phyloP scores from a whole-genome alignment of 225 moss, liverwort and hornwort genomes.

The Physcomitrium patens region DNA sequence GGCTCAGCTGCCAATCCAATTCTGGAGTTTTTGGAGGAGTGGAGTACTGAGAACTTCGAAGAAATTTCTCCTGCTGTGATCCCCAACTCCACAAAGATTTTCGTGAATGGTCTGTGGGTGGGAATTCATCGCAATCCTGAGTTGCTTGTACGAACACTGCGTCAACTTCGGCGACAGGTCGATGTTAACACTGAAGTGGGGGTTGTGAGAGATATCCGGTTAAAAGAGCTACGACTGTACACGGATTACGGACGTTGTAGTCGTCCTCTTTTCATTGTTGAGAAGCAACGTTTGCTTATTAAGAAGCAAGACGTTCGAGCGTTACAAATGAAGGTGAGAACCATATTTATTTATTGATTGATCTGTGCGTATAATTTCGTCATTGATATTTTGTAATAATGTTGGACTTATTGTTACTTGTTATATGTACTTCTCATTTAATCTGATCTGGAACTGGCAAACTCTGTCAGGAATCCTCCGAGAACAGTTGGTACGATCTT shows the following conservation, averaged over 20 bases:
- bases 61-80: conserved; percentile 99
- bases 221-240: conserved; percentile 94
- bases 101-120: conserved; percentile 98
- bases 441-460: conserved; percentile 18
- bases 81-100: conserved; percentile 97
- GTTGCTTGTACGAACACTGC: conserved; percentile 86
- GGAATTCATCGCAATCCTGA: conserved; percentile 99
- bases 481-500: conserved; percentile 94
- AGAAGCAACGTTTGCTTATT: conserved; percentile 91
- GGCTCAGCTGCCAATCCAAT: conserved; percentile 97
- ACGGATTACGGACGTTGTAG: conserved; percentile 99
- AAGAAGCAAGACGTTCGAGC: conserved; percentile 96
- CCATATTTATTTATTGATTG: neutral
- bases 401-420: conserved; percentile 3
- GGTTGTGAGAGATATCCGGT: conserved; percentile 94
- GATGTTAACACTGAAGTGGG: conserved; percentile 99
- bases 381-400: conserved; percentile 9
- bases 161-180: conserved; percentile 94
- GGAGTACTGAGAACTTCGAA: conserved; percentile 99
- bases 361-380: neutral
- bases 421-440: neutral
- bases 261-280: conserved; percentile 96
- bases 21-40: conserved; percentile 98
- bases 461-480: conserved; percentile 69
- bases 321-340: conserved; percentile 82